Evolutionary conservation across 352 stramenopile species (phyloP).

Genomic region (Phytopythium montanum): DNA sequence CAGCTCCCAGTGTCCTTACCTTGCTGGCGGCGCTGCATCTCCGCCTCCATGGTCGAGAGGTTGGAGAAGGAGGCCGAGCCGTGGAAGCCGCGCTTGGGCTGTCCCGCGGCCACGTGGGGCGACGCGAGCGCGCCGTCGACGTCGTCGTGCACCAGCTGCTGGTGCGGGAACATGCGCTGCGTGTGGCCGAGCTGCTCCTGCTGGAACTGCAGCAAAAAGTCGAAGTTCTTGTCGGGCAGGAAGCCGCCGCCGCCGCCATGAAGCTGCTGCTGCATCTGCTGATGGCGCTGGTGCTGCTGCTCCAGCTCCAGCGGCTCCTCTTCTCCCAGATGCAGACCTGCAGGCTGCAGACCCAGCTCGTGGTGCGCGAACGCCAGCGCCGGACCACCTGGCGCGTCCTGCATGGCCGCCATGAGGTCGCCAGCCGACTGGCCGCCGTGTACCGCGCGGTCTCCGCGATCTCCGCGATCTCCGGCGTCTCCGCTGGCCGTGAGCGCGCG

Average conservation of each 20-base stretch:
- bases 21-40: constrained; percentile 42
- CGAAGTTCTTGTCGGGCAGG: constrained; percentile 34
- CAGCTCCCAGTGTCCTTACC: constrained; percentile 9
- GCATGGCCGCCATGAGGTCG: constrained; percentile 11
- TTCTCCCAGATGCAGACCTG: constrained; percentile 16
- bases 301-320: constrained; percentile 22
- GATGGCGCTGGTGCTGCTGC: constrained; percentile 9
- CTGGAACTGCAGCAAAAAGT: constrained; percentile 62
- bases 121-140: constrained; percentile 11
- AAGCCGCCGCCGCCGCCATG: constrained; percentile 12
- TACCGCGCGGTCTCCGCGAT: constrained; percentile 19
- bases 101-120: constrained; percentile 13
- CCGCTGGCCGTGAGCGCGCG: constrained; percentile 24
- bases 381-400: neutral
- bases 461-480: constrained; percentile 18
- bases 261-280: no score
- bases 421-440: constrained; percentile 11
- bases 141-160: constrained; percentile 29
- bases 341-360: constrained; percentile 1
- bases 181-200: constrained; percentile 39
- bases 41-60: constrained; percentile 68
- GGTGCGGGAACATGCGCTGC: constrained; percentile 50
- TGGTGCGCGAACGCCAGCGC: constrained; percentile 2
- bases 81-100: constrained; percentile 40
- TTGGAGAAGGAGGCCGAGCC: constrained; percentile 71